Evolutionary conservation across 2,329 filamentous ascomycete species (phyloP).

Genomic region (Cordyceps javanica): DNA sequence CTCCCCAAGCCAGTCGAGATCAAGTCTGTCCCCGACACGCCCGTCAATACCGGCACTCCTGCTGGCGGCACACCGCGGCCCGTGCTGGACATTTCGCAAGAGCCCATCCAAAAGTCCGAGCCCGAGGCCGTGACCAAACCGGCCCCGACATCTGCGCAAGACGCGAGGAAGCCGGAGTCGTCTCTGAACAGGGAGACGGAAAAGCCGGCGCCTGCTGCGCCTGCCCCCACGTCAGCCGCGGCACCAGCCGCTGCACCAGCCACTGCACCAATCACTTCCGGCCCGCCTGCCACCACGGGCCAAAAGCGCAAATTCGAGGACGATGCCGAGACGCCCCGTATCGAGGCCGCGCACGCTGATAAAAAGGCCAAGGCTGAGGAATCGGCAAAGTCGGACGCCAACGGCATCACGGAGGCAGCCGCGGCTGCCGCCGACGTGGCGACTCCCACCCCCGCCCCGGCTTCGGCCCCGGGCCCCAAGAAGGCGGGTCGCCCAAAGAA

Average conservation of each 20-base stretch:
- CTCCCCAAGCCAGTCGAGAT: slow-evolving; percentile 30
- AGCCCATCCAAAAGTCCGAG: slow-evolving; percentile 22
- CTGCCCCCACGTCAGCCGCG: too few relatives aligned
- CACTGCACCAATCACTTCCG: background rate
- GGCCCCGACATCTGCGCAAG: slow-evolving; percentile 17
- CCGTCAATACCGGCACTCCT: slow-evolving; percentile 28
- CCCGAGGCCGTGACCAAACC: slow-evolving; percentile 17
- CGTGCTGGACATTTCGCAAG: slow-evolving; percentile 27
- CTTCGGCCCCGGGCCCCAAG: slow-evolving; percentile 11
- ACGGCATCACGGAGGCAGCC: slow-evolving; percentile 16
- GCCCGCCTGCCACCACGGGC: slow-evolving; percentile 11
- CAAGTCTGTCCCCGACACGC: slow-evolving; percentile 30
- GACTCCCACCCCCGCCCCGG: too few relatives aligned
- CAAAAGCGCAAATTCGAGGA: slow-evolving; percentile 37
- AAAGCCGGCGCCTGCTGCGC: slow-evolving; percentile 11
- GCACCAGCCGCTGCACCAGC: slow-evolving; percentile 4
- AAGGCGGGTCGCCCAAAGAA: slow-evolving; percentile 28
- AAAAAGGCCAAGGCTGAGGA: slow-evolving; percentile 22
- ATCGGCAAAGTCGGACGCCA: slow-evolving; percentile 14
- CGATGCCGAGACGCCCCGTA: slow-evolving; percentile 12
- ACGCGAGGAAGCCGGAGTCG: background rate
- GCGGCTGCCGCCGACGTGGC: background rate
- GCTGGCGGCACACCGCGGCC: slow-evolving; percentile 30
- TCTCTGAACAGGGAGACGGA: slow-evolving; percentile 6
- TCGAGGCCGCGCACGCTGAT: slow-evolving; percentile 13